phyloP scores from a whole-genome alignment of 2,329 filamentous ascomycete genomes.

The Myriosclerotinia scirpicola region DNA sequence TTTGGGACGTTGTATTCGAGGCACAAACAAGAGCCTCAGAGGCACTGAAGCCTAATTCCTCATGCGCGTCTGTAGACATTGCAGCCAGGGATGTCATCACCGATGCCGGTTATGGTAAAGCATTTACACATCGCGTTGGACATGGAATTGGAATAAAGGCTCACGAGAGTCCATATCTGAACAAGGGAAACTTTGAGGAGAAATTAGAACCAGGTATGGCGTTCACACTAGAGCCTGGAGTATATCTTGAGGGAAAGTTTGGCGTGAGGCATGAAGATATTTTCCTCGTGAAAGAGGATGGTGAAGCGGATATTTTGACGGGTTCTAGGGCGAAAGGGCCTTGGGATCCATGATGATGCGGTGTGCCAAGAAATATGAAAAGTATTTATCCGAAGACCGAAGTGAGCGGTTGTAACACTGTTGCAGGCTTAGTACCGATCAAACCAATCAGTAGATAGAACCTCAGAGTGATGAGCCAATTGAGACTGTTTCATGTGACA shows the following conservation, averaged over 20 bases:
- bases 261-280: slow-evolving; percentile 64
- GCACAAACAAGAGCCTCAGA: slow-evolving; percentile 57
- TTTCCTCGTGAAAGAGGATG: slow-evolving; percentile 55
- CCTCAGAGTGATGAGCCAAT: neutral
- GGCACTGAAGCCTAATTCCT: slow-evolving; percentile 52
- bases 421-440: neutral
- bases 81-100: slow-evolving; percentile 59
- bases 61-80: slow-evolving; percentile 60
- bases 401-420: neutral
- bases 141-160: slow-evolving; percentile 68
- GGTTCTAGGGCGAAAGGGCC: slow-evolving; percentile 52
- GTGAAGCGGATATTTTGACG: slow-evolving; percentile 55
- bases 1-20: slow-evolving; percentile 62
- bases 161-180: slow-evolving; percentile 63
- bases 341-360: slow-evolving; percentile 49
- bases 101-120: slow-evolving; percentile 56
- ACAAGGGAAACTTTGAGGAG: slow-evolving; percentile 56
- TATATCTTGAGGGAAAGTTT: slow-evolving; percentile 60
- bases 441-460: neutral
- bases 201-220: slow-evolving; percentile 57
- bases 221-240: slow-evolving; percentile 63
- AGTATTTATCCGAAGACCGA: neutral
- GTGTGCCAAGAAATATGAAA: neutral
- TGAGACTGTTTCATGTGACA: neutral
- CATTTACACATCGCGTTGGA: slow-evolving; percentile 62